Evolutionary conservation across 208 protist genomes (phyloP).

Genomic region (Trypanosoma scelopori): DNA sequence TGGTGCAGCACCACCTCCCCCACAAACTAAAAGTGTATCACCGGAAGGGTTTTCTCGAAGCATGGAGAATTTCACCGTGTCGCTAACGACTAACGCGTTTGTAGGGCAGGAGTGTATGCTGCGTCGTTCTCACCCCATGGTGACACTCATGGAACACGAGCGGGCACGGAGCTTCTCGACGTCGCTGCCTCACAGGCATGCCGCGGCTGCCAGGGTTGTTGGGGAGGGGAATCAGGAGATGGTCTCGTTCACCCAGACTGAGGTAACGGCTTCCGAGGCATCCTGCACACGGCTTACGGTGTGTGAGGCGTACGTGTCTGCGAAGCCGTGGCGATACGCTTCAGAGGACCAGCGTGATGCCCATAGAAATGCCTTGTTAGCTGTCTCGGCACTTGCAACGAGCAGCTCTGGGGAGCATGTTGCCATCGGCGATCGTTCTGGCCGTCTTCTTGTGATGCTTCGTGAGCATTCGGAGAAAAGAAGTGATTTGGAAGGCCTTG

Average conservation of each 20-base stretch:
- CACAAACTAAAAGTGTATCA: background rate
- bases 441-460: slow-evolving; percentile 72
- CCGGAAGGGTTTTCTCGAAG: background rate
- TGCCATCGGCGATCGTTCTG: slow-evolving; percentile 76
- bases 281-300: slow-evolving; percentile 3
- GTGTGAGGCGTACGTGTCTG: slow-evolving; percentile 20
- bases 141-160: slow-evolving; percentile 67
- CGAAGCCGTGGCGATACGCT: slow-evolving; percentile 15
- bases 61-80: background rate
- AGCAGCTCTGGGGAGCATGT: slow-evolving; percentile 61
- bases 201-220: slow-evolving; percentile 8
- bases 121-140: slow-evolving; percentile 34
- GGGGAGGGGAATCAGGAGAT: background rate
- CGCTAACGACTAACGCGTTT: background rate
- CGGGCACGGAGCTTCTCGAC: slow-evolving; percentile 38
- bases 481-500: slow-evolving; percentile 15
- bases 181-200: slow-evolving; percentile 10
- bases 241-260: background rate
- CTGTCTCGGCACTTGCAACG: slow-evolving; percentile 65
- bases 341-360: slow-evolving; percentile 18
- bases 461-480: slow-evolving; percentile 39
- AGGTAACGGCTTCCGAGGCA: slow-evolving; percentile 8
- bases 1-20: background rate
- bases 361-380: slow-evolving; percentile 51
- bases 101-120: background rate